Evolutionary conservation across 768 basidiomycete genomes (phyloP), one percentile per base, ranked within the genome.

Genomic region (Fibroporia radiculosa): DNA sequence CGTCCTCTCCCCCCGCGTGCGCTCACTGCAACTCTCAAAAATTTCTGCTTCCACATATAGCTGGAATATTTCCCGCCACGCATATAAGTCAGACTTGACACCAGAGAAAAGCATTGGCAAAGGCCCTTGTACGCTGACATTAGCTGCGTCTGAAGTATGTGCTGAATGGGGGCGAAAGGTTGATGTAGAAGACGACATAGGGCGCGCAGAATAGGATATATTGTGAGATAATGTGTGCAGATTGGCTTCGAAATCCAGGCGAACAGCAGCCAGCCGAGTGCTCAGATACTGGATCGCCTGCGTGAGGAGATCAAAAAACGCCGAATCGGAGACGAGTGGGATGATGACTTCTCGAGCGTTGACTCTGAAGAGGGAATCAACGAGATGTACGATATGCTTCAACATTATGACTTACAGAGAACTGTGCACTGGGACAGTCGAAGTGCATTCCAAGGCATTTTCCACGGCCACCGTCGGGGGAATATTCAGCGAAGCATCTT

Each of bases 51-150:
- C 91, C 38, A 84, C 71, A 62, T 95, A 96, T 2, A 93, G 64
- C 47, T 82, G 80, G 57, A 97, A 95, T 23, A 96, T 82, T 63
- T 90, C 81, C 19, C 93, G 70, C 93, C 93, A 96, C 5, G 78
- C 73, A 58, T 88, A 91, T 6, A 97, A 63, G 53, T 97, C 93
- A 10, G 66, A 62, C 49, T 69, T 70, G 47, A 25, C 35, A 10
- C 16, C 41, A 26, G 25, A 36, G 25, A 31, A 45, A 12, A 18
- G 40, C 19, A 29, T 44, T 34, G 35, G 26, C 27, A 41, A 40
- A 1, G 60, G 39, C 0, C 51, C 44, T 12, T 50, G 50, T 4
- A 62, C 53, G 20, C 37, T 48, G 38, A 64, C 45, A 8, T 42
- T 39, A 6, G 51, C 49, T 1, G 62, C 54, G 40, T 62, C 52